Base-by-base conservation (phyloP, 257 asterid species). In the Euphrasia confusa region DNA sequence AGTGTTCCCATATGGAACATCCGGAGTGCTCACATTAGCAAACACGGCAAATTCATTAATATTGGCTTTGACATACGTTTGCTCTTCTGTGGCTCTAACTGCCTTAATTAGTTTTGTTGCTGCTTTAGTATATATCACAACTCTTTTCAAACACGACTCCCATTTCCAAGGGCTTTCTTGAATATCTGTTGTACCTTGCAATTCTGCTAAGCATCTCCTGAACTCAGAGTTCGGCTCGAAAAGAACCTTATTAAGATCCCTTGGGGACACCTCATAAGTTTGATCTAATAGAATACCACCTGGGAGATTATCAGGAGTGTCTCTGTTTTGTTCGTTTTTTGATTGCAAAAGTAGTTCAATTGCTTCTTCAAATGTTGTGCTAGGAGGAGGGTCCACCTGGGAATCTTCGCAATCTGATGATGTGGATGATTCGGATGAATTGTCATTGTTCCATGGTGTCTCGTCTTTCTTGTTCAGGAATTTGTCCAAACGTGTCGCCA, bases 281-380 rank as follows among this genome's bases (percentile, higher is more conserved):
- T 86, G 84, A 74, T 91, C 89, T 2, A 91, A 60, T 69, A 91
- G 85, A 72, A 84, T 59, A 18, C 98, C 98, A 3, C 95, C 95
- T 4, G 47, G 83, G 2, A 88, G 83, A 74, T 83, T 73, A 48
- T 78, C 87, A 0, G 95, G 95, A 67, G 67, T 74, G 58, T 74
- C 82, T 32, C 10, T 35, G 32, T 77, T 77, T 35, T 71, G 77
- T 47, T 71, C 89, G 4, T 62, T 77, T 32, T 30, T 75, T 7
- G 84, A 77, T 63, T 80, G 80, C 75, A 79, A 44, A 42, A 35
- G 77, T 35, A 35, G 77, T 40, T 83, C 80, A 3, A 88, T 68
- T 12, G 56, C 65, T 70, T 82, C 96, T 58, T 78, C 71, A 52
- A 90, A 88, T 69, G 70, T 82, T 58, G 71, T 62, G 69, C 28